Evolutionary conservation across 2,329 filamentous ascomycete genomes (phyloP), one percentile per base, ranked within the genome.

Genomic region (Exophiala dermatitidis): DNA sequence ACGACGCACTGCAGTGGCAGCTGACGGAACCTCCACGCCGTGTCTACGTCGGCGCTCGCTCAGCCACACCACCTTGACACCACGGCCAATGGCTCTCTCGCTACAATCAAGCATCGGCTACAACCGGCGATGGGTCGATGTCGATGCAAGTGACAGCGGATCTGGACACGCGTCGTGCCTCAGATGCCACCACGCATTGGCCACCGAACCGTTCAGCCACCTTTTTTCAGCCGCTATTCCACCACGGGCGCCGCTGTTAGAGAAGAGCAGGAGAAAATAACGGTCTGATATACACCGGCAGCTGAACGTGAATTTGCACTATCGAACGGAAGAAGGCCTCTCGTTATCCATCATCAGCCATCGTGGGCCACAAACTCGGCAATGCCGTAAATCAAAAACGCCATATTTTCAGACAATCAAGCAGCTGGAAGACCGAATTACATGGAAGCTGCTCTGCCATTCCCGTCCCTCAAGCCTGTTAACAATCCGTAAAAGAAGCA

Each of bases 1-100:
- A 19, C 19, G 19, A 19, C 19, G 19, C 19, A 19, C 19, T 19
- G 19, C 19, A 19, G 19, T 19, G 19, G 19, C 19, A 53, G 51
- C 51, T 53, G 51, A 53, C 43, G 38, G 31, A 42, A 50, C 33
- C 31, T 28, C 12, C 48, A 50, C 19, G 19, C 19, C 19, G 19
- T 19, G 19, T 19, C 19, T 19, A 38, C 36, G 36, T 41, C 28
- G 38, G 38, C 38, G 33, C 37, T 42, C 32, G 43, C 40, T 42
- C 31, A 52, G 29, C 29, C 40, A 52, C 31, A 41, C 42, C 33
- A 30, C 12, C 47, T 32, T 41, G n/a, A 41, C 26, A 10, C 38
- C 12, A 41, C 38, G 12, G 38, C 38, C 38, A 41, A 12, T 41
- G 37, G 1, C 6, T 19, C 19, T 19, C 19, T 19, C 19, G 19